A percentile compares a stretch with the other conserved stretches of the same genome.
phyloP scores from a whole-genome alignment of 495 filamentous ascomycete genomes.

The Trichoderma gamsii region DNA sequence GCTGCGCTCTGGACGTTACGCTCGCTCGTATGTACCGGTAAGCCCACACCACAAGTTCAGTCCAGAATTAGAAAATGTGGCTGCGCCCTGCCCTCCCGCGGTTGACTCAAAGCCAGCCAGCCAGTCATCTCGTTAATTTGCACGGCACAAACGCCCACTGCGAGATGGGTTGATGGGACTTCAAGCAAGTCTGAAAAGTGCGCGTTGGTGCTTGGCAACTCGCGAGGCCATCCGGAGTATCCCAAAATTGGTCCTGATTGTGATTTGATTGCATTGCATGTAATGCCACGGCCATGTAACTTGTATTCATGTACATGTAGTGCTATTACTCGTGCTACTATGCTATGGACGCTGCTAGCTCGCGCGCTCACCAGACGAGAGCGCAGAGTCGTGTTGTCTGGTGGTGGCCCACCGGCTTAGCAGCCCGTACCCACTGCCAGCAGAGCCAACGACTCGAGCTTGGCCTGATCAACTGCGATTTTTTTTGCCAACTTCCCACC shows the following conservation, averaged over 20 bases:
- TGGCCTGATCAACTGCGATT: not conserved
- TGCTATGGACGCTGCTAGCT: no score
- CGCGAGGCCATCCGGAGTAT: no score
- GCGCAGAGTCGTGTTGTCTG: not conserved
- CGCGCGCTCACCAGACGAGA: not conserved
- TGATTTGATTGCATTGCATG: not conserved
- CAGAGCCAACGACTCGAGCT: not conserved
- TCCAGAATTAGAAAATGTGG: constrained; percentile 12
- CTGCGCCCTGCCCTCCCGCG: constrained; percentile 9
- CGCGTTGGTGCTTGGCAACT: not conserved
- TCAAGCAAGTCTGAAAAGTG: not conserved
- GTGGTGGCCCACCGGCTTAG: not conserved
- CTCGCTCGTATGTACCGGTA: not conserved
- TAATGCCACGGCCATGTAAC: not conserved
- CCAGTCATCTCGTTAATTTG: not conserved
- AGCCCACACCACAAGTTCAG: not conserved
- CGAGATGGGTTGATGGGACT: not conserved
- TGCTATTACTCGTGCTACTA: not conserved
- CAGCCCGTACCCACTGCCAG: not conserved
- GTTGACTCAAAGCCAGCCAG: constrained; percentile 4
- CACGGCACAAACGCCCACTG: constrained; percentile 9
- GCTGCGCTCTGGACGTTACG: constrained; percentile 2
- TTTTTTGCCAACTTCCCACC: constrained; percentile 7
- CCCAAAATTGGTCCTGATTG: no score
- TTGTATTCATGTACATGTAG: not conserved